phyloP scores from a whole-genome alignment of 345 rosid species.

The Rhizophora apiculata region DNA sequence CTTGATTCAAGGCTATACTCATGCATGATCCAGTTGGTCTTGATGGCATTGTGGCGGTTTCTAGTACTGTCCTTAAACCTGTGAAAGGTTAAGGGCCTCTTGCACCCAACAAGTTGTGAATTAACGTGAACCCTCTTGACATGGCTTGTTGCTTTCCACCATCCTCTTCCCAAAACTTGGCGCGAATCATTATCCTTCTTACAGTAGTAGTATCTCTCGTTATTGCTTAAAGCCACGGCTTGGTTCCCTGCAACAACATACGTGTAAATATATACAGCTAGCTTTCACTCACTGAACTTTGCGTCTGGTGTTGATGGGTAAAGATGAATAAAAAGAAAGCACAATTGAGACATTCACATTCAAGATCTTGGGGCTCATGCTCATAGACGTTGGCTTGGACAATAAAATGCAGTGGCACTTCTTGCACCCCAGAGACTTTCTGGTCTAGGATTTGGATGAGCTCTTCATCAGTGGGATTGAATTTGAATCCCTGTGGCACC shows the following conservation, averaged over 20 bases:
- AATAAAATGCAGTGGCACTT: slow-evolving; percentile 20
- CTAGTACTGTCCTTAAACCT: slow-evolving; percentile 17
- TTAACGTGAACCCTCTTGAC: slow-evolving; percentile 27
- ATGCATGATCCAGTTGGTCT: slow-evolving; percentile 37
- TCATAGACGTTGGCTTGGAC: slow-evolving; percentile 14
- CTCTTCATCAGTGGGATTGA: slow-evolving; percentile 33
- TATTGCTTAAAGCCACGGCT: neutral
- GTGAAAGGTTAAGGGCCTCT: slow-evolving; percentile 35
- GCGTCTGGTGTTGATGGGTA: neutral
- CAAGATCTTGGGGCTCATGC: slow-evolving; percentile 21
- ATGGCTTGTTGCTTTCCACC: slow-evolving; percentile 55
- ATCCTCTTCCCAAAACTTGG: slow-evolving; percentile 37
- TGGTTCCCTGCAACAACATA: slow-evolving; percentile 7
- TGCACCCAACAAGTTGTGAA: slow-evolving; percentile 19
- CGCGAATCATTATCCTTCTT: slow-evolving; percentile 30
- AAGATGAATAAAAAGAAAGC: no score
- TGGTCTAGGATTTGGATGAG: slow-evolving; percentile 15
- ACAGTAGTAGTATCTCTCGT: slow-evolving; percentile 22
- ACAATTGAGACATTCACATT: neutral
- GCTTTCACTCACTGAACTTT: neutral
- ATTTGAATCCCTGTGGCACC: slow-evolving; percentile 27
- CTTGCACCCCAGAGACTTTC: slow-evolving; percentile 14
- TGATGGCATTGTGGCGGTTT: slow-evolving; percentile 27
- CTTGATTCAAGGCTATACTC: slow-evolving; percentile 23
- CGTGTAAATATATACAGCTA: neutral